A percentile compares a stretch with the other conserved stretches of the same genome.
These are phyloP conservation scores for Pseudonitzschia multistriata DNA, from an alignment of 108 stramenopile genomes.

Conservation along the genomic window DNA sequence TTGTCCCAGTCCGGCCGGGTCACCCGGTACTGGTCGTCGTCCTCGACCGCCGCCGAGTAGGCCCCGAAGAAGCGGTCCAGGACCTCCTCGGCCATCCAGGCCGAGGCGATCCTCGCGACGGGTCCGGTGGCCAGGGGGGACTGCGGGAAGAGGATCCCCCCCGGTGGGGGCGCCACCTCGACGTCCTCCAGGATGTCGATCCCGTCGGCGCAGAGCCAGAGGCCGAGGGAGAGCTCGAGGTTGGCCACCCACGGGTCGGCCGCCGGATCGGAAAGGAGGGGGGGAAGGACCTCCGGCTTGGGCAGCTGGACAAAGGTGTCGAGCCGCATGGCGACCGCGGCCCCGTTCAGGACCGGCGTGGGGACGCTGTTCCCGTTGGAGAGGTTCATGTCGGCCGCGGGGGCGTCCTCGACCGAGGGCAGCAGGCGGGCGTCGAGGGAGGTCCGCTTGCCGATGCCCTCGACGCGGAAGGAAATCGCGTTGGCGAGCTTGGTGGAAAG, in stretches of 20 bases:
- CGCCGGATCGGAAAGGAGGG: background rate
- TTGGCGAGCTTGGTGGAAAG: conserved; percentile 62
- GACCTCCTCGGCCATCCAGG: conserved; percentile 67
- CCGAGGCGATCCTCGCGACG: conserved; percentile 64
- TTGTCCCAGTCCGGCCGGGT: conserved; percentile 58
- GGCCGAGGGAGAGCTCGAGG: conserved; percentile 69
- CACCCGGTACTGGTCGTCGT: conserved; percentile 7
- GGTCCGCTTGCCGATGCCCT: conserved; percentile 33
- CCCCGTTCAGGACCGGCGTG: conserved; percentile 56
- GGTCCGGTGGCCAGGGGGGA: conserved; percentile 21
- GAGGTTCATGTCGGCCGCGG: conserved; percentile 51
- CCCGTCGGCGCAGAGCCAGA: conserved; percentile 89
- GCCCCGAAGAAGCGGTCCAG: conserved; percentile 41
- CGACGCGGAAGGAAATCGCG: conserved; percentile 64
- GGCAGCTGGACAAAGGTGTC: conserved; percentile 67
- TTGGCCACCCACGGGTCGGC: conserved; percentile 63
- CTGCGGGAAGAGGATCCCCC: conserved; percentile 11
- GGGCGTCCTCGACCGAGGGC: conserved; percentile 33
- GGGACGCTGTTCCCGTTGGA: conserved; percentile 70
- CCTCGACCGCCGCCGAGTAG: conserved; percentile 21
- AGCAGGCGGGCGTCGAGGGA: conserved; percentile 35
- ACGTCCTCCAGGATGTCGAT: conserved; percentile 66
- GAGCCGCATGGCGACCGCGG: conserved; percentile 68
- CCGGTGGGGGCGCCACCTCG: conserved; percentile 11
- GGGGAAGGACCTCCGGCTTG: conserved; percentile 44